Evolutionary conservation across 2,329 filamentous ascomycete genomes (phyloP), one percentile per base, ranked within the genome.

Genomic region (Ophiostoma tasmaniense): DNA sequence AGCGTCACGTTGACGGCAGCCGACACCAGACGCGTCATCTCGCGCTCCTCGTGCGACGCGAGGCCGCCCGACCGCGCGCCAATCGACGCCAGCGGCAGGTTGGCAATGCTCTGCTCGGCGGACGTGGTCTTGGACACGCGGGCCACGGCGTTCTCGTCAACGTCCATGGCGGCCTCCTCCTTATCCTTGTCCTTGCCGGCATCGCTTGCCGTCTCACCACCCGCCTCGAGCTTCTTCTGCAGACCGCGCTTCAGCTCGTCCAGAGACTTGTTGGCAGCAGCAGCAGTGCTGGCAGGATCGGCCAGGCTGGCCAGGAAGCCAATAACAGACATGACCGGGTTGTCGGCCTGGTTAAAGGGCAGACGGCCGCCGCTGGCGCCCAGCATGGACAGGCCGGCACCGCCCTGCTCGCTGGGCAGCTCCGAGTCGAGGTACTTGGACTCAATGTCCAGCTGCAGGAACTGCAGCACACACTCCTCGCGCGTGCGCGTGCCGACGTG

Each of bases 391-490:
- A 91, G 81, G 8, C 87, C 85, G 0, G 81, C 85, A 13, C 83
- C 84, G 65, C 82, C 82, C 70, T 81, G 82, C 67, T 85, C 78
- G 22, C 78, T 75, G 39, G 39, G 28, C 8, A 85, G 83, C 75
- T 94, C 89, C 8, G 92, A 88, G 75, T 98, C 93, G 11, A 97
- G 83, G 76, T 97, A 99, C 78, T 96, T 96, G 81, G 97, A 94
- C 78, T 98, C 95, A 71, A 99, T 99, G 74, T 97, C 94, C 45
- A 99, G 84, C 76, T 97, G 93, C 72, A 99, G 79, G 81, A 99
- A 99, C 77, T 97, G 95, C 74, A 98, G 85, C 20, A 98, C 94
- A 77, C 95, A 99, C 80, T 99, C 94, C 78, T 99, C 96, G 67
- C 92, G 86, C 1, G 93, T 97, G 71, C 94, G 89, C 2, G 92